phyloP scores from a whole-genome alignment of 192 early-diverging fungal species.

The Podila clonocystis region DNA sequence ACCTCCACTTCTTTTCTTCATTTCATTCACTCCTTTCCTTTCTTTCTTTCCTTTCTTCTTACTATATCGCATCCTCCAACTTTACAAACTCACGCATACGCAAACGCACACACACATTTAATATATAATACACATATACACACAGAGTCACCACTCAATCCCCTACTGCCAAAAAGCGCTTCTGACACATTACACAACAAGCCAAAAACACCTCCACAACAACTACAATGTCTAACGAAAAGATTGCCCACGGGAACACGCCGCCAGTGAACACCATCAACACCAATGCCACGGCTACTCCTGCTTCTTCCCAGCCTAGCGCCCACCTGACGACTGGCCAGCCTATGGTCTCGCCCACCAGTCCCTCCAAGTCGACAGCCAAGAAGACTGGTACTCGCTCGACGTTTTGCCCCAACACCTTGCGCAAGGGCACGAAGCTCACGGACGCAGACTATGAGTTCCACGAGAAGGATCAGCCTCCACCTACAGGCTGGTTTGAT shows the following conservation, averaged over 20 bases:
- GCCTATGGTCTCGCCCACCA: conserved; percentile 4
- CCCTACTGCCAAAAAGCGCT: too few species aligned
- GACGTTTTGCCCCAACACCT: conserved; percentile 32
- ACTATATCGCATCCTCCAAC: background rate
- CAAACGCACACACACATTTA: background rate
- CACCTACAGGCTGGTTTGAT: conserved; percentile 24
- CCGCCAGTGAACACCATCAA: conserved; percentile 11
- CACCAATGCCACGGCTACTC: conserved; percentile 3
- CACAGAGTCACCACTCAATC: too few species aligned
- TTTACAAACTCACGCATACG: background rate
- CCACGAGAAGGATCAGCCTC: conserved; percentile 6
- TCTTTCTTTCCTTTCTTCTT: background rate
- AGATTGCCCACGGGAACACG: background rate
- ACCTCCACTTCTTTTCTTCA: background rate
- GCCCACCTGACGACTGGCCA: background rate
- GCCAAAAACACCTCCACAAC: background rate
- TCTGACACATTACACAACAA: background rate
- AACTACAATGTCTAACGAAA: conserved; percentile 14
- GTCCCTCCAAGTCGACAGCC: conserved; percentile 8
- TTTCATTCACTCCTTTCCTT: background rate
- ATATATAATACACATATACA: background rate
- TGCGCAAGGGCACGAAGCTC: conserved; percentile 19
- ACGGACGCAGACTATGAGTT: conserved; percentile 18
- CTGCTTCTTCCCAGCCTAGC: background rate
- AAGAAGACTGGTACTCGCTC: conserved; percentile 49